These are phyloP conservation scores for Entomortierella parvispora DNA, from an alignment of 192 early-diverging fungal species.

Conservation along the genomic window DNA sequence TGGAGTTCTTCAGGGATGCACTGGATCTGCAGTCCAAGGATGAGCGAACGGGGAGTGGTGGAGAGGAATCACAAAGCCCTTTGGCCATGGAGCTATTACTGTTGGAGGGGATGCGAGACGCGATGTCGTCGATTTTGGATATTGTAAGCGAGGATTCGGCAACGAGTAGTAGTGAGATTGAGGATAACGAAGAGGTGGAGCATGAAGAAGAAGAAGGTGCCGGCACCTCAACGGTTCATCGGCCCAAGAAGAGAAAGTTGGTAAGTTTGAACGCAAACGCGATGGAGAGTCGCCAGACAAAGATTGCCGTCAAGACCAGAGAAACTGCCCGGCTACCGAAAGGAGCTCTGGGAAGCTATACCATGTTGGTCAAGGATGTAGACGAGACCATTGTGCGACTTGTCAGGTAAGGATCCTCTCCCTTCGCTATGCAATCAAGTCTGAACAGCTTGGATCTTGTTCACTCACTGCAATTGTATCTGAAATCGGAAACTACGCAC, in stretches of 20 bases:
- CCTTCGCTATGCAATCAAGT: no score
- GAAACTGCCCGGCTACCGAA: constrained; percentile 54
- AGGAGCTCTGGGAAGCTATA: constrained; percentile 45
- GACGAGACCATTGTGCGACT: constrained; percentile 18
- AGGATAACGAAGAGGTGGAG: constrained; percentile 15
- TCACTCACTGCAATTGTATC: no score
- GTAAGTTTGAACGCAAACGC: constrained; percentile 45
- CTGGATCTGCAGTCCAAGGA: not conserved
- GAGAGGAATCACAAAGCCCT: not conserved
- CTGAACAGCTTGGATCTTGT: no score
- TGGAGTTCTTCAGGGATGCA: constrained; percentile 18
- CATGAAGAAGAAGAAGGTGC: constrained; percentile 3
- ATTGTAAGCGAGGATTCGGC: constrained; percentile 44
- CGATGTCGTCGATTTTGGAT: constrained; percentile 25
- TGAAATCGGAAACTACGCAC: no score
- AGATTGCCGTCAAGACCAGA: constrained; percentile 53
- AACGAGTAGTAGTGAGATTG: constrained; percentile 29
- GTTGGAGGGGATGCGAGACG: constrained; percentile 29
- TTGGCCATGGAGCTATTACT: constrained; percentile 22
- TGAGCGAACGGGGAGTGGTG: not conserved
- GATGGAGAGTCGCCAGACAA: constrained; percentile 50
- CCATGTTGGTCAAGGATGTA: constrained; percentile 38
- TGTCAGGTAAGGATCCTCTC: not conserved
- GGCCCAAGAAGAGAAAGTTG: constrained; percentile 32
- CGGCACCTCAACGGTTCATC: not conserved